phyloP scores from a whole-genome alignment of 2,329 filamentous ascomycete genomes.

The Ophiostoma ulmi region DNA sequence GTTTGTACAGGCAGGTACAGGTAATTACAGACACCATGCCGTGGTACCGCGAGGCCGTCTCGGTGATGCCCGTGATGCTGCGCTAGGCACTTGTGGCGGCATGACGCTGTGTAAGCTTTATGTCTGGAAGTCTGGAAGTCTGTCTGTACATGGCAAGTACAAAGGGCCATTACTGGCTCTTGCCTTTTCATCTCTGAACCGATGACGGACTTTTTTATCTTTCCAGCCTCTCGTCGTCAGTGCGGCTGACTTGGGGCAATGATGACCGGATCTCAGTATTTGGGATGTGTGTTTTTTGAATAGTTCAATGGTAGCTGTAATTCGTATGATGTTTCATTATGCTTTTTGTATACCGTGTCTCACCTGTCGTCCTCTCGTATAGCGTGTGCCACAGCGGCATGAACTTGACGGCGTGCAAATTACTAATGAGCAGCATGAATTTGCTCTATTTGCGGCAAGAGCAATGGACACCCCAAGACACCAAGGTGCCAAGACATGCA shows the following conservation, averaged over 20 bases:
- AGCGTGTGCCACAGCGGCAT: too few relatives aligned
- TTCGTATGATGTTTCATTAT: neutral
- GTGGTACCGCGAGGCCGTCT: neutral
- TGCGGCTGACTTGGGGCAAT: neutral
- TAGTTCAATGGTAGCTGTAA: too few relatives aligned
- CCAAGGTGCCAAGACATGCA: too few relatives aligned
- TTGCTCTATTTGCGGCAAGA: neutral
- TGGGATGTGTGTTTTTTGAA: too few relatives aligned
- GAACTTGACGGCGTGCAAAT: neutral
- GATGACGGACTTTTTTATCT: neutral
- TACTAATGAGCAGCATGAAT: too few relatives aligned
- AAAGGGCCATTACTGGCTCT: neutral
- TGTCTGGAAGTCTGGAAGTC: too few relatives aligned
- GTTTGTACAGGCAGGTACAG: neutral
- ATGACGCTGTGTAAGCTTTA: too few relatives aligned
- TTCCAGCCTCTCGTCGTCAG: neutral
- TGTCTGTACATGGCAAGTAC: neutral
- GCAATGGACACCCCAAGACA: neutral
- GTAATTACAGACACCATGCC: neutral
- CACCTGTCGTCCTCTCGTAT: neutral
- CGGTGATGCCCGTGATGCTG: too few relatives aligned
- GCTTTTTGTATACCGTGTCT: neutral
- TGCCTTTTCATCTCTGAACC: neutral
- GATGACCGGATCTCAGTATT: neutral
- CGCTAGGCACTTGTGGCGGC: too few relatives aligned